These are phyloP conservation scores for Coprinopsis sp. DNA, from an alignment of 768 basidiomycete genomes.

Conservation along the genomic window DNA sequence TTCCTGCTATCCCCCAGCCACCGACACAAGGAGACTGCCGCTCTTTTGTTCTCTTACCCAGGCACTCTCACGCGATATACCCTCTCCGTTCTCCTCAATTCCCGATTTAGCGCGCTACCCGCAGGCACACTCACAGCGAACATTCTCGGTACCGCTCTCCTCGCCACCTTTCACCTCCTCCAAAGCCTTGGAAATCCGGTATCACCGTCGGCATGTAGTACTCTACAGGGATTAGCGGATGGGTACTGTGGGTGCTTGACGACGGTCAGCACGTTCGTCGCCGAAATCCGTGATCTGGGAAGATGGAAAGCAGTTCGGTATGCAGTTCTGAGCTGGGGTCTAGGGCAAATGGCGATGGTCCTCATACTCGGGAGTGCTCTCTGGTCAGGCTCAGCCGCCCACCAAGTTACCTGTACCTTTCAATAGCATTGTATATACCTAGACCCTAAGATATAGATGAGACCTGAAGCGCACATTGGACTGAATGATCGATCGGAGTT, in stretches of 20 bases:
- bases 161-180: conserved; percentile 68
- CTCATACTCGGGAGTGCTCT: conserved; percentile 68
- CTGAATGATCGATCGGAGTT: conserved; percentile 19
- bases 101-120: conserved; percentile 55
- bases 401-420: conserved; percentile 50
- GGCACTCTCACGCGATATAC: conserved; percentile 83
- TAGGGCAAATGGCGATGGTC: conserved; percentile 66
- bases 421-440: conserved; percentile 13
- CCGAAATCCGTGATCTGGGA: conserved; percentile 62
- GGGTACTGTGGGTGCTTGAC: conserved; percentile 96
- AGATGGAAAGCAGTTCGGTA: conserved; percentile 64
- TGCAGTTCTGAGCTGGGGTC: conserved; percentile 58
- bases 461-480: no score
- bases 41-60: conserved; percentile 85
- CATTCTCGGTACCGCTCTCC: conserved; percentile 72
- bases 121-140: conserved; percentile 79
- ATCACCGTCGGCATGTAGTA: conserved; percentile 55
- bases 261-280: conserved; percentile 90
- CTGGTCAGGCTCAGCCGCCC: conserved; percentile 38
- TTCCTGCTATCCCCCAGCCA: conserved; percentile 63
- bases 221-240: conserved; percentile 79
- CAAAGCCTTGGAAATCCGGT: conserved; percentile 48
- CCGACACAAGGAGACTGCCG: conserved; percentile 79
- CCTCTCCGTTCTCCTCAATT: conserved; percentile 70
- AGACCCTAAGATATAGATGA: no score